Evolutionary conservation across 2,329 filamentous ascomycete species (phyloP).

Genomic region (Cladosporium sp.): DNA sequence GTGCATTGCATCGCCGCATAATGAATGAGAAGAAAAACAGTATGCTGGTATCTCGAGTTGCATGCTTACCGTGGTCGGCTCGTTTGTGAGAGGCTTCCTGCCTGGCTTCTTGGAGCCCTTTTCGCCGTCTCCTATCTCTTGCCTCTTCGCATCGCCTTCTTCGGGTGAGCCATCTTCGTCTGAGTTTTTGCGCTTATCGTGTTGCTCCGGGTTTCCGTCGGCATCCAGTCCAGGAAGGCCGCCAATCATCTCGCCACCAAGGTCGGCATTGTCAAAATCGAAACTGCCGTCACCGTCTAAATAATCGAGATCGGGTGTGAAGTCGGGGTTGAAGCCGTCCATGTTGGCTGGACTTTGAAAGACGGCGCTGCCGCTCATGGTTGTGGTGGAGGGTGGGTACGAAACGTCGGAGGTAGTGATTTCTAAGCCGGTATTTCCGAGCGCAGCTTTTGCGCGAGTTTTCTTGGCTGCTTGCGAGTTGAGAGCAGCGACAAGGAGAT

Average conservation of each 20-base stretch:
- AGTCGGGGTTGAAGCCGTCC: conserved; percentile 33
- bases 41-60: not conserved
- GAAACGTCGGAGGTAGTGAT: conserved; percentile 19
- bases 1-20: not conserved
- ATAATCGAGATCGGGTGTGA: conserved; percentile 79
- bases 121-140: conserved; percentile 78
- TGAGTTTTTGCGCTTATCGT: conserved; percentile 71
- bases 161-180: conserved; percentile 65
- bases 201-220: conserved; percentile 40
- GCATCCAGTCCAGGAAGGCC: conserved; percentile 61
- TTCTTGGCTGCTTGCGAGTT: conserved; percentile 39
- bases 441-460: conserved; percentile 10
- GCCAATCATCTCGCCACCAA: conserved; percentile 67
- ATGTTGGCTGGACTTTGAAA: conserved; percentile 20
- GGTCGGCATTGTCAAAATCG: conserved; percentile 62
- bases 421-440: conserved; percentile 16
- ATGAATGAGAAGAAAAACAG: not conserved
- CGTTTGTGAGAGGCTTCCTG: conserved; percentile 90
- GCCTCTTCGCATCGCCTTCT: conserved; percentile 69
- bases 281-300: conserved; percentile 73
- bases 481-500: conserved; percentile 50
- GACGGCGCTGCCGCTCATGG: conserved; percentile 26
- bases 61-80: conserved; percentile 85
- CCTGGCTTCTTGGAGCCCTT: conserved; percentile 94
- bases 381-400: conserved; percentile 19